These are phyloP conservation scores for Mortierella polycephala DNA, from an alignment of 371 early-diverging fungal species.

Conservation along the genomic window DNA sequence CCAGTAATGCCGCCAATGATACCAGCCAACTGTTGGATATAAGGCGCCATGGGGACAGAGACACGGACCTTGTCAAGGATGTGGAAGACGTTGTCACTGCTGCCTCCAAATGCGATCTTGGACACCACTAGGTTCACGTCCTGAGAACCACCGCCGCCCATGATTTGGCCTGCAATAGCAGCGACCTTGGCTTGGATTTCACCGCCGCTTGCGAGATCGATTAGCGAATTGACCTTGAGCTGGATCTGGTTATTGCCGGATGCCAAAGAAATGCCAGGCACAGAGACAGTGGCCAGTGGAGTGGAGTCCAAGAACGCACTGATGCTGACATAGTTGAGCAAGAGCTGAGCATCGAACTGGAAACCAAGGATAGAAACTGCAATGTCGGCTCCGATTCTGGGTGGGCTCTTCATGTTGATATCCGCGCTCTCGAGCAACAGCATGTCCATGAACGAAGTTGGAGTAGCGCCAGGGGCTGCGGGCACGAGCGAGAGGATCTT, in stretches of 20 bases:
- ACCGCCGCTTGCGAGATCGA: conserved; percentile 28
- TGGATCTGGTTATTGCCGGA: conserved; percentile 49
- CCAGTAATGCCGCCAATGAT: conserved; percentile 15
- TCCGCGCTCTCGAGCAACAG: conserved; percentile 42
- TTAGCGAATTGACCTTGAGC: conserved; percentile 28
- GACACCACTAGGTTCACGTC: conserved; percentile 46
- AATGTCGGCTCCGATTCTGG: conserved; percentile 52
- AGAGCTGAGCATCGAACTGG: conserved; percentile 48
- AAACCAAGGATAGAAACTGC: conserved; percentile 34
- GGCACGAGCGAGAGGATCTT: conserved; percentile 43
- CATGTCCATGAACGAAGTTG: conserved; percentile 36
- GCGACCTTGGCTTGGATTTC: conserved; percentile 51
- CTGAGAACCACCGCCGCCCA: conserved; percentile 29
- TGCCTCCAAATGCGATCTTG: conserved; percentile 50
- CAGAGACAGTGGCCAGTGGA: conserved; percentile 40
- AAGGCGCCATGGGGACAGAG: conserved; percentile 46
- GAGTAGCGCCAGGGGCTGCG: conserved; percentile 8
- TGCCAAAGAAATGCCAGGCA: conserved; percentile 33
- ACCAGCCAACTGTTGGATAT: conserved; percentile 42
- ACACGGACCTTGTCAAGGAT: conserved; percentile 50
- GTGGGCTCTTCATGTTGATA: conserved; percentile 55
- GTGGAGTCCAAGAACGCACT: conserved; percentile 48
- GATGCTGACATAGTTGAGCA: conserved; percentile 51
- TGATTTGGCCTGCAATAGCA: conserved; percentile 42
- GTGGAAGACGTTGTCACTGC: conserved; percentile 35